A percentile compares a stretch with the other conserved stretches of the same genome.
Conservation (phyloP, 2,329 filamentous ascomycete species). For the Sporothrix brasiliensis region DNA sequence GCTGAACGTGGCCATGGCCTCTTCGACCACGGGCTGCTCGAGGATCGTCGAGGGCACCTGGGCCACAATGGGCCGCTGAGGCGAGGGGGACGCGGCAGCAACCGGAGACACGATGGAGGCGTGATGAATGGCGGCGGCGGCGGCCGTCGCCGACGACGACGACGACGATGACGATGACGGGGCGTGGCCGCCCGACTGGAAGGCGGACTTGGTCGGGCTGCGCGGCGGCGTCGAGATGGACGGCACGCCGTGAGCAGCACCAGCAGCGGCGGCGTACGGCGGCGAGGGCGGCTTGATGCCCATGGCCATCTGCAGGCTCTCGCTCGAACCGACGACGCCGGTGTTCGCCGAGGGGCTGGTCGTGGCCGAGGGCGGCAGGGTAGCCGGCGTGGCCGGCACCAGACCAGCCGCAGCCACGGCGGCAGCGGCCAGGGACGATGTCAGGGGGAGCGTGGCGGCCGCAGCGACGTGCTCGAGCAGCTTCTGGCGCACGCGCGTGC, state of each 20-base stretch:
- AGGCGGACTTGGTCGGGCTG: conserved; percentile 56
- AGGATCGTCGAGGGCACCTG: conserved; percentile 61
- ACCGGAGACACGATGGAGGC: conserved; percentile 33
- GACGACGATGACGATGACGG: neutral
- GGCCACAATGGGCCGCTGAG: conserved; percentile 53
- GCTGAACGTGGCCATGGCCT: conserved; percentile 44
- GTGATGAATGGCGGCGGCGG: conserved; percentile 27
- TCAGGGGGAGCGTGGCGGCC: conserved; percentile 56
- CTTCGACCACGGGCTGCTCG: conserved; percentile 54
- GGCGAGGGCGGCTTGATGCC: conserved; percentile 44
- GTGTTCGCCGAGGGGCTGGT: conserved; percentile 18
- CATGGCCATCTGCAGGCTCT: conserved; percentile 50
- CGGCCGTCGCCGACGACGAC: neutral
- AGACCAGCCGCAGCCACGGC: conserved; percentile 21
- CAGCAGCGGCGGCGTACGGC: conserved; percentile 28
- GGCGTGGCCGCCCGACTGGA: conserved; percentile 31
- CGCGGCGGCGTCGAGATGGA: conserved; percentile 59
- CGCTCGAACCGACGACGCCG: conserved; percentile 43
- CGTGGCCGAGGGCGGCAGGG: conserved; percentile 17
- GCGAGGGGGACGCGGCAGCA: conserved; percentile 47
- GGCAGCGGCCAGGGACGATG: conserved; percentile 29
- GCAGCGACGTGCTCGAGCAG: conserved; percentile 80
- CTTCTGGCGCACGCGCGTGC: conserved; percentile 75
- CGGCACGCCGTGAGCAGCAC: conserved; percentile 39
- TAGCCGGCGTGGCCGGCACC: conserved; percentile 47